phyloP scores from a whole-genome alignment of 257 asterid species.

The Asclepias syriaca region DNA sequence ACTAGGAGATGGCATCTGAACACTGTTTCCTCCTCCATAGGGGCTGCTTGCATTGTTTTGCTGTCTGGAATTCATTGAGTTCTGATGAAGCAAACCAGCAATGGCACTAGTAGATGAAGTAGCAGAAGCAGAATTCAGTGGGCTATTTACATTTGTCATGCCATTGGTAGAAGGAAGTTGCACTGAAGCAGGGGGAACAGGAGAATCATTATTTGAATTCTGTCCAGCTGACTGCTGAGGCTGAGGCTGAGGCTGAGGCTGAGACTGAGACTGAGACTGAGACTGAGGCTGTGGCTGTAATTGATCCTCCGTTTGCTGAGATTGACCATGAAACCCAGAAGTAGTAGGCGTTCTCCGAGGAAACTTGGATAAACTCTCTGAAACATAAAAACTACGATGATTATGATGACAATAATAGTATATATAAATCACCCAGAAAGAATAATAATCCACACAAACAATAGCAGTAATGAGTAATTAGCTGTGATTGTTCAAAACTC shows the following conservation, averaged over 20 bases:
- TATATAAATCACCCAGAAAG: neutral
- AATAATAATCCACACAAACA: neutral
- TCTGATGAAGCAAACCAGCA: constrained; percentile 62
- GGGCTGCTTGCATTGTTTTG: constrained; percentile 48
- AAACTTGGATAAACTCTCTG: constrained; percentile 92
- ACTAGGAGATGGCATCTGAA: constrained; percentile 71
- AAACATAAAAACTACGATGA: neutral
- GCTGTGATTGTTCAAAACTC: neutral
- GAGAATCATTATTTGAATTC: constrained; percentile 46
- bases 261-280: neutral
- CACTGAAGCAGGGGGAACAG: constrained; percentile 37
- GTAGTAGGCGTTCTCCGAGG: constrained; percentile 67
- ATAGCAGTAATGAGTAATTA: neutral
- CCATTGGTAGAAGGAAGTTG: constrained; percentile 55
- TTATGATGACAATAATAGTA: neutral
- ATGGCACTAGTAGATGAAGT: constrained; percentile 42
- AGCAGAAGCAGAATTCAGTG: constrained; percentile 38
- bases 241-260: constrained; percentile 36
- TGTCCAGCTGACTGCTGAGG: constrained; percentile 46
- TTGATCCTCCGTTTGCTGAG: constrained; percentile 57
- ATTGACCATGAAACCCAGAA: constrained; percentile 52
- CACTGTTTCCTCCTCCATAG: constrained; percentile 48
- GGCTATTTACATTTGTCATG: constrained; percentile 36
- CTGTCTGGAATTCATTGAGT: constrained; percentile 66
- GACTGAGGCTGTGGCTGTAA: constrained; percentile 37